A percentile compares a stretch with the other conserved stretches of the same genome.
These are phyloP conservation scores for Xanthoconium stramineum DNA, from an alignment of 768 basidiomycete species.

Conservation along the genomic window DNA sequence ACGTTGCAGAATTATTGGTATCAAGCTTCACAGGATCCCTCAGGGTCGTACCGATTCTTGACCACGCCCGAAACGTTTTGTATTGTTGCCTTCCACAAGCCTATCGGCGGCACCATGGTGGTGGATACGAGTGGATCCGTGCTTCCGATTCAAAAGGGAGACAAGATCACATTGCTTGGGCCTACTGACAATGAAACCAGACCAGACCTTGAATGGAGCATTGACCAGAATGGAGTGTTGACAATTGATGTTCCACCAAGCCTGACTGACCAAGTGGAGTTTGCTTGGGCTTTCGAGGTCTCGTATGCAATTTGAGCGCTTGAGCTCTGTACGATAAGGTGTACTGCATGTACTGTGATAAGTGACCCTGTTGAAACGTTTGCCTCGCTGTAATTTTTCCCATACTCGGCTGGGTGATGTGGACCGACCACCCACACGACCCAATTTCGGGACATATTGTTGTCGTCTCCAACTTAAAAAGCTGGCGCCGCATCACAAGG, in stretches of 20 bases:
- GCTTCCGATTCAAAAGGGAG: constrained; percentile 43
- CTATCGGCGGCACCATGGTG: constrained; percentile 31
- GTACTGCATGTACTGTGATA: background rate
- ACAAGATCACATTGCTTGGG: constrained; percentile 41
- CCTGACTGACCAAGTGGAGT: constrained; percentile 25
- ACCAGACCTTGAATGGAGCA: constrained; percentile 29
- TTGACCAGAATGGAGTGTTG: constrained; percentile 29
- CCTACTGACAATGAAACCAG: constrained; percentile 16
- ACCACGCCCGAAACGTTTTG: constrained; percentile 52
- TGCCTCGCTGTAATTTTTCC: background rate
- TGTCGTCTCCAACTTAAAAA: constrained; percentile 1
- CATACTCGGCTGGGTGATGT: constrained; percentile 1
- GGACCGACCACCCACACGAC: background rate
- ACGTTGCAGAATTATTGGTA: constrained; percentile 46
- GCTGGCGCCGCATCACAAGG: constrained; percentile 1
- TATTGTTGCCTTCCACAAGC: constrained; percentile 42
- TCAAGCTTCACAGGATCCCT: constrained; percentile 38
- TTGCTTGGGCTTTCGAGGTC: constrained; percentile 43
- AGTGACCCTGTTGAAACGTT: background rate
- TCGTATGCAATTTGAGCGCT: constrained; percentile 22
- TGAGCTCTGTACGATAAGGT: background rate
- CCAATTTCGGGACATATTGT: constrained; percentile 6
- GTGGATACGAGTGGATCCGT: constrained; percentile 34
- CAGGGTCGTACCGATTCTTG: constrained; percentile 41
- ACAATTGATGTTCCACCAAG: constrained; percentile 29